Evolutionary conservation across 2,329 filamentous ascomycete species (phyloP).

Genomic region (Colletotrichum limetticola): DNA sequence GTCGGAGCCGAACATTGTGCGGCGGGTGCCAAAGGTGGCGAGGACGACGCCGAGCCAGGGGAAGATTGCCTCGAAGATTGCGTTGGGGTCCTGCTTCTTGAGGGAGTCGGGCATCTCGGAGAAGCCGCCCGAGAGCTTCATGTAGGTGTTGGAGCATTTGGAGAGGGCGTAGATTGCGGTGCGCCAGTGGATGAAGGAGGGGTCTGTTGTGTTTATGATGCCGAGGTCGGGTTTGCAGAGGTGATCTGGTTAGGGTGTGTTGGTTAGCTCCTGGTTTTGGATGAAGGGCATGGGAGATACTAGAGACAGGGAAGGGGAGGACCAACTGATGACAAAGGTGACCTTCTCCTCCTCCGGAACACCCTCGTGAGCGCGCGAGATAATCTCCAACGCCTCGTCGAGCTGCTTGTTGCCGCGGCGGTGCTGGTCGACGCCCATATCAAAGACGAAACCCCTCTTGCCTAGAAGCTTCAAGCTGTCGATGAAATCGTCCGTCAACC

Average conservation of each 20-base stretch:
- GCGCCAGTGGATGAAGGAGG: slow-evolving; percentile 76
- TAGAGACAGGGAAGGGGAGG: not conserved
- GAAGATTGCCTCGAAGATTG: slow-evolving; percentile 71
- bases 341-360: slow-evolving; percentile 69
- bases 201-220: slow-evolving; percentile 67
- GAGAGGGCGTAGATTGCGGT: slow-evolving; percentile 75
- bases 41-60: slow-evolving; percentile 81
- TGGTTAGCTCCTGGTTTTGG: not conserved
- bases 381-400: slow-evolving; percentile 77
- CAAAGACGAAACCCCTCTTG: slow-evolving; percentile 75
- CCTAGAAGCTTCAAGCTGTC: slow-evolving; percentile 74
- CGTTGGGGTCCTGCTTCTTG: slow-evolving; percentile 58
- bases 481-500: slow-evolving; percentile 72
- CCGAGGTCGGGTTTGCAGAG: slow-evolving; percentile 87
- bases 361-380: slow-evolving; percentile 72
- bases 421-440: slow-evolving; percentile 85
- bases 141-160: slow-evolving; percentile 74
- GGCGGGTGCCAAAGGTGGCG: slow-evolving; percentile 74
- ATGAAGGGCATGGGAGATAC: too few relatives aligned
- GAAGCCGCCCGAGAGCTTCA: slow-evolving; percentile 92
- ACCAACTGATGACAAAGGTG: slow-evolving; percentile 76
- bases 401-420: slow-evolving; percentile 80
- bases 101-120: slow-evolving; percentile 74
- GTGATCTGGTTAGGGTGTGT: slow-evolving; percentile 69
- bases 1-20: slow-evolving; percentile 91